Evolutionary conservation across 2,329 filamentous ascomycete species (phyloP), one percentile per base, ranked within the genome.

Genomic region (Talaromyces sp.): DNA sequence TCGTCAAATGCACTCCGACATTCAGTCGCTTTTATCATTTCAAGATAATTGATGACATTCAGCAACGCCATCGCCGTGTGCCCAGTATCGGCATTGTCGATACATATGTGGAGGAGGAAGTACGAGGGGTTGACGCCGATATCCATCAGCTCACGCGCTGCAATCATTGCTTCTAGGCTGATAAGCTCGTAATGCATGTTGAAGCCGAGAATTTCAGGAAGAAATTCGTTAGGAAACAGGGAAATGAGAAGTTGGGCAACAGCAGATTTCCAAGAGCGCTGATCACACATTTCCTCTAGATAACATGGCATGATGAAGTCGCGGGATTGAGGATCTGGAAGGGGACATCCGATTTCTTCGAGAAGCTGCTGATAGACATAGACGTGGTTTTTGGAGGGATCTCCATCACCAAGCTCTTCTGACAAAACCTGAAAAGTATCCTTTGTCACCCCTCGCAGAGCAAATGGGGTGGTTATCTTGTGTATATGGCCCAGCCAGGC

Each of bases 161-260:
- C 75, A 51, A 73, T 72, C 61, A 82, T 64, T 1, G 77, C 71
- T 58, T 78, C 74, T 18, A 79, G 64, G 1, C 76, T 72, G 14
- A 82, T 57, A 31, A 69, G 67, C 65, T 84, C 81, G 59, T 78
- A 83, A 30, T 80, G 76, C 69, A 83, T 72, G 64, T 82, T 84
- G 66, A 82, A 83, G 1, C 82, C 80, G 3, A 83, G 68, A 4
- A 81, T 78, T 66, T 83, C 81, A 0, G 81, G 81, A 2, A 84
- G 63, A 63, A 83, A 81, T 7, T 83, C 76, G 40, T 79, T 64
- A 1, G 79, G 78, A 42, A 81, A 83, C 0, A 83, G 70, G 0
- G 79, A 82, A 9, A 83, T 72, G 3, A 79, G 71, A 4, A 83
- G 64, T 59, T 83, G 82, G 1, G 74, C 72, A 5, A 81, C 67